A percentile compares a stretch with the other conserved stretches of the same genome.
phyloP scores from a whole-genome alignment of 306 rosid genomes.

The Begonia masoniana region DNA sequence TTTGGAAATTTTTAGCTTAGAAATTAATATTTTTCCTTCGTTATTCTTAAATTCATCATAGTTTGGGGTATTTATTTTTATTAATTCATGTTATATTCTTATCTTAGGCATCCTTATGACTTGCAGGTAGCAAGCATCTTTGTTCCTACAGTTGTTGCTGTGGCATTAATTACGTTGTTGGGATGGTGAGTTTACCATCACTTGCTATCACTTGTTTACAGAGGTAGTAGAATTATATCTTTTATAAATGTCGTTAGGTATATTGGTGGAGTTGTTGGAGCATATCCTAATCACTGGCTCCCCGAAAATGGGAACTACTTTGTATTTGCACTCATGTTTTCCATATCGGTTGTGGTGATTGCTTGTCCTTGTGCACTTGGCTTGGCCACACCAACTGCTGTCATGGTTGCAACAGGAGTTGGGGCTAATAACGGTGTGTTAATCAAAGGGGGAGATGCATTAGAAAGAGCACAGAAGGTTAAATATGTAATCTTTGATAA shows the following conservation, averaged over 20 bases:
- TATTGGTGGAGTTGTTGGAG: constrained; percentile 6
- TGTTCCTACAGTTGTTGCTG: constrained; percentile 70
- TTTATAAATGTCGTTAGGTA: too few species aligned
- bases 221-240: too few species aligned
- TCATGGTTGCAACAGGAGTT: constrained; percentile 92
- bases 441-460: constrained; percentile 85
- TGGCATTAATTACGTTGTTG: constrained; percentile 67
- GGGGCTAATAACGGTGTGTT: constrained; percentile 86
- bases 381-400: constrained; percentile 87
- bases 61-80: too few species aligned
- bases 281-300: constrained; percentile 67
- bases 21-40: too few species aligned
- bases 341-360: constrained; percentile 78
- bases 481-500: constrained; percentile 77
- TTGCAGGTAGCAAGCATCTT: constrained; percentile 94
- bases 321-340: constrained; percentile 86
- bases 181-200: constrained; percentile 43
- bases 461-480: constrained; percentile 82
- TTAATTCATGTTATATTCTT: constrained; percentile 1
- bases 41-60: too few species aligned
- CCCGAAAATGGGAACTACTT: constrained; percentile 58
- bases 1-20: too few species aligned
- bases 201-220: too few species aligned
- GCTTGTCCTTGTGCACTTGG: constrained; percentile 97
- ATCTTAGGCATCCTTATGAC: constrained; percentile 11